Evolutionary conservation across 441 rosid species (phyloP), one percentile per base, ranked within the genome.

Genomic region (Croton setiger): DNA sequence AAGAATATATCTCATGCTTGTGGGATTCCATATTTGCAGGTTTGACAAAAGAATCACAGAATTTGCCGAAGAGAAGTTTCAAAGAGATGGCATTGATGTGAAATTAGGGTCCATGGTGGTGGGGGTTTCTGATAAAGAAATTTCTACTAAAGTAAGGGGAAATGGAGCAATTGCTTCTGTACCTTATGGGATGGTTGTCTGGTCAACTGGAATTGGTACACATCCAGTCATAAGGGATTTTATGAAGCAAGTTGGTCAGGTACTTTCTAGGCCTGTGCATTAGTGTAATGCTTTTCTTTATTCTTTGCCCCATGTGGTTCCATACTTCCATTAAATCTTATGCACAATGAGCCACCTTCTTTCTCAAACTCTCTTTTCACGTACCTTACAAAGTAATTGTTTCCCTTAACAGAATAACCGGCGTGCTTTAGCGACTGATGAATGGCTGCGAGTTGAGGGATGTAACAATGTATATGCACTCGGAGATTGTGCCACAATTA

Each of bases 201-300:
- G 99, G 99, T 96, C 99, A 70, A 96, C 99, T 68, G 98, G 99
- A 67, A 86, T 93, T 76, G 99, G 94, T 72, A 84, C 95, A 62
- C 93, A 81, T 64, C 90, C 97, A 60, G 93, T 91, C 55, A 79
- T 91, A 18, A 93, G 67, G 83, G 96, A 91, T 73, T 96, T 90
- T 66, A 96, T 96, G 99, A 79, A 86, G 83, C 91, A 89, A 78
- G 79, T 93, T 81, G 94, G 97, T 36, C 99, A 96, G 98, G 99
- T 95, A 55, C 77, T 72, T 64, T 43, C 60, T 33, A 6, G 61
- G 71, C n/a, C 55, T 14, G 59, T 58, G 41, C 72, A 63, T 18
- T 63, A 45, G 27, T 57, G 9, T 44, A 15, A 39, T 39, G 43
- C 43, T 65, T 56, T 56, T 2, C 13, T 0, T 13, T 15, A 14